Percentiles rank a stretch among this genome's conserved stretches.
These are phyloP conservation scores for Mycena polygramma DNA, from an alignment of 768 basidiomycete genomes.

Conservation along the genomic window DNA sequence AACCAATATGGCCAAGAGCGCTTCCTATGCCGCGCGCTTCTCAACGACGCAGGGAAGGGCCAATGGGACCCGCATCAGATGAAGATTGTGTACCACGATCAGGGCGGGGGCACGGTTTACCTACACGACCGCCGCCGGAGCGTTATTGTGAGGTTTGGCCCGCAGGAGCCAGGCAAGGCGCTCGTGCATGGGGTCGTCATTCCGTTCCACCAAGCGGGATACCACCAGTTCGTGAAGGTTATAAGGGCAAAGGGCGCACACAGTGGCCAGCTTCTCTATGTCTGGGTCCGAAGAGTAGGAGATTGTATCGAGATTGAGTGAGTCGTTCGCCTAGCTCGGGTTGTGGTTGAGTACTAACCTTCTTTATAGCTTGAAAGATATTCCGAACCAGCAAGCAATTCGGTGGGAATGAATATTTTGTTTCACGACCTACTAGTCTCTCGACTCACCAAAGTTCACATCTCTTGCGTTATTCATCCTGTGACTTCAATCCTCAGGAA, in stretches of 20 bases:
- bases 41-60: slow-evolving; percentile 17
- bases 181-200: slow-evolving; percentile 25
- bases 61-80: slow-evolving; percentile 29
- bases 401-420: slow-evolving; percentile 8
- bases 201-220: slow-evolving; percentile 38
- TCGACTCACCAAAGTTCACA: too few relatives aligned
- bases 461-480: too few relatives aligned
- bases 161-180: slow-evolving; percentile 32
- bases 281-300: slow-evolving; percentile 37
- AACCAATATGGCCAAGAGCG: slow-evolving; percentile 42
- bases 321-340: slow-evolving; percentile 1
- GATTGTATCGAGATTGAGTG: slow-evolving; percentile 42
- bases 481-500: too few relatives aligned
- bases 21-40: slow-evolving; percentile 34
- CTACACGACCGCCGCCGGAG: slow-evolving; percentile 36
- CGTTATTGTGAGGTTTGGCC: slow-evolving; percentile 30
- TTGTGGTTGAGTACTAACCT: not conserved
- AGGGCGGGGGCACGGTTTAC: slow-evolving; percentile 24
- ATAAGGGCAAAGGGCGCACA: slow-evolving; percentile 30
- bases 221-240: slow-evolving; percentile 25
- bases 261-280: slow-evolving; percentile 31
- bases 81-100: slow-evolving; percentile 25
- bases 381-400: slow-evolving; percentile 32
- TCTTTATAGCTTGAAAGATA: slow-evolving; percentile 35
- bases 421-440: too few relatives aligned